Percentiles rank a stretch among this genome's conserved stretches.
These are phyloP conservation scores for Rhizopogon vesiculosus DNA, from an alignment of 768 basidiomycete genomes.

Conservation along the genomic window DNA sequence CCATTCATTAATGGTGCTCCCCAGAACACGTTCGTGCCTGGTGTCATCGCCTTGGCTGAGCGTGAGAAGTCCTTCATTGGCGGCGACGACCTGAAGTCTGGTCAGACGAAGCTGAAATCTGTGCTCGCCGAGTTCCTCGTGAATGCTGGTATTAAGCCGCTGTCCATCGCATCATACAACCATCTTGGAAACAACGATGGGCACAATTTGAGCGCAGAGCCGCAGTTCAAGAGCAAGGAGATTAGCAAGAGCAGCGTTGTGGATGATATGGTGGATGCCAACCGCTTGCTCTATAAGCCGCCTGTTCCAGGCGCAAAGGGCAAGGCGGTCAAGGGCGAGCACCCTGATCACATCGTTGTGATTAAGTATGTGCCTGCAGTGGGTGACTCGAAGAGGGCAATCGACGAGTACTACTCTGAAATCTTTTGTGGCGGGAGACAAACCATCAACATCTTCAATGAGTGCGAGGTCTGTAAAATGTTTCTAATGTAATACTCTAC, in stretches of 20 bases:
- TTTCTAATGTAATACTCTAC: not conserved
- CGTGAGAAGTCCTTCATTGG: slow-evolving; percentile 88
- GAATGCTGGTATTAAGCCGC: slow-evolving; percentile 96
- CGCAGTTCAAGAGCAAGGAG: slow-evolving; percentile 97
- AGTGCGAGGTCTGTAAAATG: slow-evolving; percentile 70
- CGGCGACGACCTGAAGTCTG: slow-evolving; percentile 96
- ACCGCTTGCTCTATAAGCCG: slow-evolving; percentile 86
- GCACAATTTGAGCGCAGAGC: slow-evolving; percentile 82
- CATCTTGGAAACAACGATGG: slow-evolving; percentile 99
- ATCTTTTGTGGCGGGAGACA: slow-evolving; percentile 94
- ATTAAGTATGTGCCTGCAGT: slow-evolving; percentile 97
- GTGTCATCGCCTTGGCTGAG: slow-evolving; percentile 90
- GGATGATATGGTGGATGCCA: slow-evolving; percentile 96
- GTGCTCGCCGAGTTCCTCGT: slow-evolving; percentile 98
- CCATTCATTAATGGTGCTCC: slow-evolving; percentile 98
- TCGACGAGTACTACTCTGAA: slow-evolving; percentile 99
- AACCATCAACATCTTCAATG: slow-evolving; percentile 96
- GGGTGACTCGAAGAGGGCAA: slow-evolving; percentile 95
- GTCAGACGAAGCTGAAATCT: slow-evolving; percentile 96
- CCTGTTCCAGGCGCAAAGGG: slow-evolving; percentile 51
- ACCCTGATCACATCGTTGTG: slow-evolving; percentile 95
- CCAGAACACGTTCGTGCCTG: slow-evolving; percentile 98
- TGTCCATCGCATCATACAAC: slow-evolving; percentile 97
- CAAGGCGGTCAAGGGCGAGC: slow-evolving; percentile 79
- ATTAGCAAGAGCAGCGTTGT: slow-evolving; percentile 97